Evolutionary conservation across 2,329 filamentous ascomycete genomes (phyloP), one percentile per base, ranked within the genome.

Genomic region (Leptodontidium sp.): DNA sequence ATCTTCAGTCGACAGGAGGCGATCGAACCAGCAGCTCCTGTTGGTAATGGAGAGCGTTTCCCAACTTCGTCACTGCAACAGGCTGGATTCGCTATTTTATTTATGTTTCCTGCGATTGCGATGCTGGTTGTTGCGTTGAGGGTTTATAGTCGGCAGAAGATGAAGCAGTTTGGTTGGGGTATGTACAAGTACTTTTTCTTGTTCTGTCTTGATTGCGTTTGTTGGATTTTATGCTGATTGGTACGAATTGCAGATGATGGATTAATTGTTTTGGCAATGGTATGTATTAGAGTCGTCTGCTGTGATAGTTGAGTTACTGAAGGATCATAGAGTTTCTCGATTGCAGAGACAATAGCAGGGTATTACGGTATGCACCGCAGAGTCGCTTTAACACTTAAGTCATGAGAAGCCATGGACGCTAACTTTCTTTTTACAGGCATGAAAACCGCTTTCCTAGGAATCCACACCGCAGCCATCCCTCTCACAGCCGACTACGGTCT

Each of bases 11-110:
- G 52, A 12, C 52, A 55, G 29, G 14, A 26, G 35, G 52, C 15
- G 5, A 47, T 52, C 53, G 61, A 40, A 24, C 49, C 79, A 35
- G 15, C 53, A 15, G 47, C 32, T 4, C 35, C 24, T 7, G 58
- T 55, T 55, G 14, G 52, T 5, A 17, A 55, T 55, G 26, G 52
- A 2, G 52, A 55, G n/a, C 52, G 52, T n/a, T 55, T 55, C n/a
- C 52, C 52, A 17, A 55, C 52, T n/a, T 55, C 52, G 17, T 26
- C 47, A 2, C 21, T 64, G 8, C 61, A 64, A 35, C 49, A 45
- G 21, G 45, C 38, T 35, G 65, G 47, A 24, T 50, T 57, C n/a
- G 52, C 53, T 35, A 62, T 57, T 58, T 52, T 49, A 14, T 38
- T 63, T 52, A 32, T 53, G 12, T 67, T 47, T 35, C 59, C 57